A percentile compares a stretch with the other conserved stretches of the same genome.
Conservation (phyloP, 176 grass and related monocot species). For the Eragrostis curvula region DNA sequence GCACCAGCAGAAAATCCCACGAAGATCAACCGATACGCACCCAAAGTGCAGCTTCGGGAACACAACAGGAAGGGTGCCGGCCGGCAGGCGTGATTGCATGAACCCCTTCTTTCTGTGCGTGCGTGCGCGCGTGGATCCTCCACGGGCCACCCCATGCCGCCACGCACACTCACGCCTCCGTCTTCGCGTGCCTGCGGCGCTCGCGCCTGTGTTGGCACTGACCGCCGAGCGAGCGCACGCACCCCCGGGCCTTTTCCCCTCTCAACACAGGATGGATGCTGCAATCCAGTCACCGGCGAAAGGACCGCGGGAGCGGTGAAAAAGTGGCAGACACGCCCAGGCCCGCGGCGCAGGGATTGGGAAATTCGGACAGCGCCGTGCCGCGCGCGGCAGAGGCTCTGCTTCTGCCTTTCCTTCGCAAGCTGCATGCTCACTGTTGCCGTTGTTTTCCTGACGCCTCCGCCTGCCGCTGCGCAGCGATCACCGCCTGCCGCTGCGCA, state of each 20-base stretch:
- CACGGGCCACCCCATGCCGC: background rate
- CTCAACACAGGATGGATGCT: background rate
- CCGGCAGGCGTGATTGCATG: conserved; percentile 6
- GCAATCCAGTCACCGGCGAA: background rate
- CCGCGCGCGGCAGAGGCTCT: background rate
- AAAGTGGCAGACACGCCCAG: conserved; percentile 25
- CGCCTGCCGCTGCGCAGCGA: background rate
- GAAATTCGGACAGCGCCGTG: conserved; percentile 10
- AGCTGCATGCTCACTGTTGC: conserved; percentile 25
- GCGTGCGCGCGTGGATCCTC: conserved; percentile 4
- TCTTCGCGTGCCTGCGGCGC: conserved; percentile 48
- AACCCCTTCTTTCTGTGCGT: background rate
- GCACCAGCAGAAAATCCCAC: background rate
- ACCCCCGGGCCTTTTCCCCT: background rate
- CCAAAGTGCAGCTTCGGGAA: conserved; percentile 22
- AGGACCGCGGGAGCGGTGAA: background rate
- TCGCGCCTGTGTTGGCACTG: background rate
- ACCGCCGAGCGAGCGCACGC: background rate
- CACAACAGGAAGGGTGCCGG: background rate
- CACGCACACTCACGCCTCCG: conserved; percentile 8
- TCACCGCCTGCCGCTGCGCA: background rate
- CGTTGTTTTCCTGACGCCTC: background rate
- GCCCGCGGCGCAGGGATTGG: conserved; percentile 24
- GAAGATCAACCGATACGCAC: background rate
- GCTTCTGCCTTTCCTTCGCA: background rate